Evolutionary conservation across 768 basidiomycete genomes (phyloP).

Genomic region (Xerocomus spinulosus): DNA sequence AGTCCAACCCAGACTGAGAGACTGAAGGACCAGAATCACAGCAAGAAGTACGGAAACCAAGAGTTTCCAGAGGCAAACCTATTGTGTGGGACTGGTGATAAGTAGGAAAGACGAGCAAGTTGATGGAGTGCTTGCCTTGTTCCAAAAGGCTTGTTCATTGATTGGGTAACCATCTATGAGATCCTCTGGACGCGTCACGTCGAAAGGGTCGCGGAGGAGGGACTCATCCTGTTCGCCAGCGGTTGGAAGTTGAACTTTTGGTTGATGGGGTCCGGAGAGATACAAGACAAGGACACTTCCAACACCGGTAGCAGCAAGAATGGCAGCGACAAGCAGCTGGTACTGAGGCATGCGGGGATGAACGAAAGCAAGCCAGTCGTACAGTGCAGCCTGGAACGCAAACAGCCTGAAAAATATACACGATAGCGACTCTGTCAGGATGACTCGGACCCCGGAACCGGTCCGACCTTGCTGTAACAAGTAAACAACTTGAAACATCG

Average conservation of each 20-base stretch:
- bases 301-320: conserved; percentile 40
- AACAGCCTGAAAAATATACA: not conserved
- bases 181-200: conserved; percentile 71
- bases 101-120: not conserved
- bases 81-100: not conserved
- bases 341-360: conserved; percentile 49
- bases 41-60: conserved; percentile 44
- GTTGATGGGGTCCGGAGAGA: conserved; percentile 38
- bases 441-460: too few species aligned
- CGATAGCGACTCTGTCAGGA: too few species aligned
- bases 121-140: conserved; percentile 35
- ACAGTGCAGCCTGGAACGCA: not conserved
- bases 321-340: conserved; percentile 51
- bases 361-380: not conserved
- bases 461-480: too few species aligned
- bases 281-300: conserved; percentile 43
- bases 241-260: conserved; percentile 49
- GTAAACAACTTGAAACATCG: too few species aligned
- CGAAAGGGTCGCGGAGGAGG: conserved; percentile 51
- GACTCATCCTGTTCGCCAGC: conserved; percentile 22
- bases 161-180: conserved; percentile 62
- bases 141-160: conserved; percentile 57
- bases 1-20: conserved; percentile 51
- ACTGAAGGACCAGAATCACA: conserved; percentile 45
- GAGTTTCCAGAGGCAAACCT: conserved; percentile 63